These are phyloP conservation scores for Alternaria gaisen DNA, from an alignment of 2,329 filamentous ascomycete genomes.

Conservation along the genomic window DNA sequence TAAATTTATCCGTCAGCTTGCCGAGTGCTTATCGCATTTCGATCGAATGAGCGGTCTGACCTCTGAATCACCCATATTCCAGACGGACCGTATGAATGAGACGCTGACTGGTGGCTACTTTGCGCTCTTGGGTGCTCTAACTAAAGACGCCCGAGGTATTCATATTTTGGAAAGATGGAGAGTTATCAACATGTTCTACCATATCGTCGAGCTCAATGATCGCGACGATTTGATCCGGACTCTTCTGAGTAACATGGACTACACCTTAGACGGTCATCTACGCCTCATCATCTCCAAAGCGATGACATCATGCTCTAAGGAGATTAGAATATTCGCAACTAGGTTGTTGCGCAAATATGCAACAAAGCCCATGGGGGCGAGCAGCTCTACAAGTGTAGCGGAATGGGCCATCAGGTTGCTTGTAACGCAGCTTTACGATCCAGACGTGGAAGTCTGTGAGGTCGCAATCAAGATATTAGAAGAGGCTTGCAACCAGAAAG, in stretches of 20 bases:
- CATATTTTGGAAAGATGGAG: conserved; percentile 94
- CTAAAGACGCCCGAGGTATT: conserved; percentile 81
- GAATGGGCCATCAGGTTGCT: conserved; percentile 96
- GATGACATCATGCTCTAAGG: conserved; percentile 87
- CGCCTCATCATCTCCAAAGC: conserved; percentile 93
- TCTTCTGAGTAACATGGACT: conserved; percentile 90
- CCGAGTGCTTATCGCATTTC: conserved; percentile 93
- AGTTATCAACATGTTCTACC: conserved; percentile 99
- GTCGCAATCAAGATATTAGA: conserved; percentile 97
- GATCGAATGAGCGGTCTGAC: conserved; percentile 80
- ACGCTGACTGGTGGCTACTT: conserved; percentile 95
- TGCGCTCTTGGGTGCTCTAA: conserved; percentile 87
- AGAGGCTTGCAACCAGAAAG: conserved; percentile 93
- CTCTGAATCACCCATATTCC: conserved; percentile 88
- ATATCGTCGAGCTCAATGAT: conserved; percentile 90
- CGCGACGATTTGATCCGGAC: conserved; percentile 91
- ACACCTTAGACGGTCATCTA: conserved; percentile 83
- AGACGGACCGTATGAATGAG: conserved; percentile 81
- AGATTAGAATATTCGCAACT: conserved; percentile 90
- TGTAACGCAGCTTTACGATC: conserved; percentile 98
- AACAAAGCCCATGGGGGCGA: conserved; percentile 62
- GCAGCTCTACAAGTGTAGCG: conserved; percentile 67
- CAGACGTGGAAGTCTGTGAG: conserved; percentile 94
- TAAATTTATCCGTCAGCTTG: conserved; percentile 91
- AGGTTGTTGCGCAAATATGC: conserved; percentile 88